These are phyloP conservation scores for Geotrichum fermentans DNA, from an alignment of 1,139 yeast species.

Conservation along the genomic window DNA sequence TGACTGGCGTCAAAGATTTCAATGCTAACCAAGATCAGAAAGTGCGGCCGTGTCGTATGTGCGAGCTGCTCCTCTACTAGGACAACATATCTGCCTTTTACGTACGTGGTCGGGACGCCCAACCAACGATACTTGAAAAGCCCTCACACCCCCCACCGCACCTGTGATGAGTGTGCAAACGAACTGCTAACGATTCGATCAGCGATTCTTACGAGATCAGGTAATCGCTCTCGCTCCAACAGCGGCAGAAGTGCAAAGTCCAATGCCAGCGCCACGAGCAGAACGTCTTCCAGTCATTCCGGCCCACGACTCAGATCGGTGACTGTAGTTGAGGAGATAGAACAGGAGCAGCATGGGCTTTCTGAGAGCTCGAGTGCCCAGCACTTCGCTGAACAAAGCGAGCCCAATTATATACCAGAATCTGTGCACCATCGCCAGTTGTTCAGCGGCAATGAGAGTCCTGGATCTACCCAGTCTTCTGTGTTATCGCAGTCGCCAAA, in stretches of 20 bases:
- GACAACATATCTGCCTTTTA: conserved; percentile 45
- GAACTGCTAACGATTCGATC: conserved; percentile 54
- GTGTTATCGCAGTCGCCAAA: background rate
- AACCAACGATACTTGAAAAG: conserved; percentile 44
- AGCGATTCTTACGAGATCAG: conserved; percentile 22
- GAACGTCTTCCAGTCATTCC: too few relatives aligned
- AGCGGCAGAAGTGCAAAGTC: too few relatives aligned
- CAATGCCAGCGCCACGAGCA: too few relatives aligned
- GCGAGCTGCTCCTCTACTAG: conserved; percentile 49
- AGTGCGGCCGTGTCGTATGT: conserved; percentile 76
- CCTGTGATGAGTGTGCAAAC: conserved; percentile 66
- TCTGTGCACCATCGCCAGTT: too few relatives aligned
- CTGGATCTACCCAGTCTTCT: too few relatives aligned
- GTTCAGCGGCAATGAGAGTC: too few relatives aligned
- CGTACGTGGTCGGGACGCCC: conserved; percentile 48
- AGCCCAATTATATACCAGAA: too few relatives aligned
- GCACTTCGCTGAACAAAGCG: too few relatives aligned
- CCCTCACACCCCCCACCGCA: conserved; percentile 47
- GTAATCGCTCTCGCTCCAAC: background rate
- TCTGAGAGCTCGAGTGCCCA: too few relatives aligned
- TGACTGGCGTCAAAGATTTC: conserved; percentile 13
- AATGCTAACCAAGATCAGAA: conserved; percentile 32
- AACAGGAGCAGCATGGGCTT: too few relatives aligned
- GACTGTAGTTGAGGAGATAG: too few relatives aligned
- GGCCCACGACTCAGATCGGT: too few relatives aligned